Base-by-base conservation (phyloP, 2,329 filamentous ascomycete genomes). In the Rutstroemia sp. region DNA sequence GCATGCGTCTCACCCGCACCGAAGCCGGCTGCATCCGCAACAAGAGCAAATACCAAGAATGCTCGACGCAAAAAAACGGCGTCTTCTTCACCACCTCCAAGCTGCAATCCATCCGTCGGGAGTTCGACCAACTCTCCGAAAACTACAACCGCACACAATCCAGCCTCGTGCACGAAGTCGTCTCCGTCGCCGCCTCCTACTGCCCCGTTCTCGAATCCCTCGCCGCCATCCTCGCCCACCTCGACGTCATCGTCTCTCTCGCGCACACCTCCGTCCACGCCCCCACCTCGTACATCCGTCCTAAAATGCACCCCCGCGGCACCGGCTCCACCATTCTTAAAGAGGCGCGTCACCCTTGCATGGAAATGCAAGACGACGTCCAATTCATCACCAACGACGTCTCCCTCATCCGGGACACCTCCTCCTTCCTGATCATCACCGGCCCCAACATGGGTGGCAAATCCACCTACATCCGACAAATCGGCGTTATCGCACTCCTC, bases 371-470 rank as follows among this genome's bases (percentile, higher is more conserved):
- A 73, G 95, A 99, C 66, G 94, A 99, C 67, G 86, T 99, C 44
- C 92, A 92, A 60, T 99, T 99, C 75, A 99, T 99, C 72, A 96
- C 92, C 56, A 99, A 99, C 70, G 92, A 99, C 65, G 89, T 97
- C 21, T 84, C 85, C 53, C 82, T 99, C 39, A 78, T 82, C 5
- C 85, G 91, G 8, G 85, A 86, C 57, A 78, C 82, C 48, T 95
- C 90, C 0, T 91, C 92, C 3, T 97, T 99, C 73, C 79, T 96
- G 5, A 60, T 64, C 6, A 61, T 60, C 69, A 97, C 92, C 0
- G 94, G 94, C 0, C 94, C 94, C 51, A 99, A 99, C 73, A 99
- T 99, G 94, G 95, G 94, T 64, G 94, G 94, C 65, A 99, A 99
- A 75, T 96, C 90, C 8, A 99, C 92, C 0, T 99, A 96, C 70